phyloP scores from a whole-genome alignment of 345 rosid genomes.

The Nephelium lappaceum region DNA sequence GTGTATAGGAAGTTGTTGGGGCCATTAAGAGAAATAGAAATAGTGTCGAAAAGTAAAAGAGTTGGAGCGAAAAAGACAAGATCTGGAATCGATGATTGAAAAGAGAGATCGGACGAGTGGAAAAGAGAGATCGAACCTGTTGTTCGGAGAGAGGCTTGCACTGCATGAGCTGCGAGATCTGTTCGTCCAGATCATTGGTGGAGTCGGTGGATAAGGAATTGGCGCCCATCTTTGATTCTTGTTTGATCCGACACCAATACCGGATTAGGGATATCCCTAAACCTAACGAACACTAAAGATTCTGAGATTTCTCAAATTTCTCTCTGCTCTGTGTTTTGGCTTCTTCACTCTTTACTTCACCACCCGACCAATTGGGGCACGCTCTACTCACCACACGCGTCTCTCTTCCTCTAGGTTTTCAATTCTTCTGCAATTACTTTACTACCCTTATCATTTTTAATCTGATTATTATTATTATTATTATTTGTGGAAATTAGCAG shows the following conservation, averaged over 20 bases:
- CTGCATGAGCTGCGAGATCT: conserved; percentile 91
- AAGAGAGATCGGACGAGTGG: too few species aligned
- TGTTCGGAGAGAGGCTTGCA: conserved; percentile 89
- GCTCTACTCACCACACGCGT: not conserved
- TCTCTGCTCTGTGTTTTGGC: too few species aligned
- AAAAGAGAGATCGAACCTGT: conserved; percentile 44
- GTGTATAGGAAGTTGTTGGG: not conserved
- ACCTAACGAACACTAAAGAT: conserved; percentile 42
- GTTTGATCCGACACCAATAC: conserved; percentile 25
- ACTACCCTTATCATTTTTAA: not conserved
- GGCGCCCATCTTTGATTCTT: conserved; percentile 58
- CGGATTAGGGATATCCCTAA: conserved; percentile 64
- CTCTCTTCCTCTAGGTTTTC: not conserved
- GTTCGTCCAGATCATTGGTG: conserved; percentile 69
- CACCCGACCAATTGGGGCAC: conserved; percentile 12
- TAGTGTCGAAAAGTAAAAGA: not conserved
- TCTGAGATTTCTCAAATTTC: conserved; percentile 13
- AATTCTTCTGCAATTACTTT: not conserved
- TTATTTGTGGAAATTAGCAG: too few species aligned
- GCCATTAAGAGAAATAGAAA: not conserved
- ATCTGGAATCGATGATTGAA: not conserved
- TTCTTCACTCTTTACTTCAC: conserved; percentile 25
- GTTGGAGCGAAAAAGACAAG: not conserved
- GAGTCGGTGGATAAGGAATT: conserved; percentile 65
- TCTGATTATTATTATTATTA: too few species aligned